Conservation (phyloP, 2,329 filamentous ascomycete genomes). For the Alternaria dauci region DNA sequence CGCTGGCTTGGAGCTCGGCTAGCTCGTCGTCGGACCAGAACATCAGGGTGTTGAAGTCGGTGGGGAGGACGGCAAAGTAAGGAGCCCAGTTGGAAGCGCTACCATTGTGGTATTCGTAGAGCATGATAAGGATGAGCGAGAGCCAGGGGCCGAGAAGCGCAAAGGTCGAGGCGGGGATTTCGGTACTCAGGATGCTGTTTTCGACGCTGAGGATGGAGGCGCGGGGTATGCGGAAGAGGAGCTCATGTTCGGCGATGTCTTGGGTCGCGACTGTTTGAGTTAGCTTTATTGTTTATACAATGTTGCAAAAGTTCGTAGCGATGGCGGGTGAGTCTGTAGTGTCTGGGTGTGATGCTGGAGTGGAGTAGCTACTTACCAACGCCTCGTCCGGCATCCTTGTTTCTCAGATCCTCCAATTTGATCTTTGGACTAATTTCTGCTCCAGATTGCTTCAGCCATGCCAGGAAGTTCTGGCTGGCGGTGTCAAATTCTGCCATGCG, state of each 20-base stretch:
- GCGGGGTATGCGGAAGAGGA: slow-evolving; percentile 82
- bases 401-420: slow-evolving; percentile 64
- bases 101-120: slow-evolving; percentile 74
- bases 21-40: slow-evolving; percentile 82
- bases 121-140: slow-evolving; percentile 77
- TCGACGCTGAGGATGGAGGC: slow-evolving; percentile 73
- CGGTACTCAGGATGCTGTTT: slow-evolving; percentile 71
- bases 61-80: slow-evolving; percentile 79
- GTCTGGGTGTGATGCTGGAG: not conserved
- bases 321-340: not conserved
- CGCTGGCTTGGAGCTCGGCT: slow-evolving; percentile 75
- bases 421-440: slow-evolving; percentile 67
- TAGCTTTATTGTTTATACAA: slow-evolving; percentile 1
- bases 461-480: slow-evolving; percentile 62
- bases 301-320: not conserved
- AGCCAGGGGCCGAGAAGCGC: slow-evolving; percentile 57
- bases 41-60: slow-evolving; percentile 82
- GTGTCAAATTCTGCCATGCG: slow-evolving; percentile 50
- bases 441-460: slow-evolving; percentile 64
- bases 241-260: slow-evolving; percentile 76
- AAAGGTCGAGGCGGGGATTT: slow-evolving; percentile 55
- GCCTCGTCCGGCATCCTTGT: slow-evolving; percentile 66
- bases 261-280: slow-evolving; percentile 68
- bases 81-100: slow-evolving; percentile 73
- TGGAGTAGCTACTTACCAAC: slow-evolving; percentile 62